phyloP scores from a whole-genome alignment of 768 basidiomycete species.

The Boletus rex-veris region DNA sequence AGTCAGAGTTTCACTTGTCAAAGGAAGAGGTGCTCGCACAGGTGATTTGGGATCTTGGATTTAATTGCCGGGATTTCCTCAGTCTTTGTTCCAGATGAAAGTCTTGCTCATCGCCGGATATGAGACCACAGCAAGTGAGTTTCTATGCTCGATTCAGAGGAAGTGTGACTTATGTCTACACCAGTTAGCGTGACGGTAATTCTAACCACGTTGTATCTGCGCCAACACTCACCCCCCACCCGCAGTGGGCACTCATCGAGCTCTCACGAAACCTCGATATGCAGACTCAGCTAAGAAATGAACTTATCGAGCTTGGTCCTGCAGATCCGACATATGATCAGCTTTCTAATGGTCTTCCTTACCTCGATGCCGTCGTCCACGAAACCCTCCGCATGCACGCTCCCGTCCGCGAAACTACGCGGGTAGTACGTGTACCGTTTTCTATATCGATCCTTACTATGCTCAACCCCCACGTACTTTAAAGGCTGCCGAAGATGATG shows the following conservation, averaged over 20 bases:
- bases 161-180: neutral
- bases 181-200: constrained; percentile 23
- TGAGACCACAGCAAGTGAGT: constrained; percentile 23
- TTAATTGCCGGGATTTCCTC: neutral
- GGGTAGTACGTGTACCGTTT: constrained; percentile 3
- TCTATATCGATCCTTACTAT: neutral
- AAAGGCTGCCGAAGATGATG: constrained; percentile 50
- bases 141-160: neutral
- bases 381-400: constrained; percentile 47
- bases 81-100: constrained; percentile 15
- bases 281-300: constrained; percentile 49
- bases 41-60: constrained; percentile 2
- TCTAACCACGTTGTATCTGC: neutral
- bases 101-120: constrained; percentile 21
- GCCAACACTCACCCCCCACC: neutral
- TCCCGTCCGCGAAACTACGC: constrained; percentile 26
- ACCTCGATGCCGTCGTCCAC: constrained; percentile 50
- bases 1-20: constrained; percentile 25
- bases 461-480: neutral
- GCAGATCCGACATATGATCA: constrained; percentile 54
- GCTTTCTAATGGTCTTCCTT: constrained; percentile 47
- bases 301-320: constrained; percentile 39
- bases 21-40: constrained; percentile 28
- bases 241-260: constrained; percentile 57
- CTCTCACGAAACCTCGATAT: constrained; percentile 43